Percentiles rank a stretch among this genome's conserved stretches.
Conservation (phyloP, 225 moss, liverwort and hornwort genomes). For the Pleurozium schreberi region DNA sequence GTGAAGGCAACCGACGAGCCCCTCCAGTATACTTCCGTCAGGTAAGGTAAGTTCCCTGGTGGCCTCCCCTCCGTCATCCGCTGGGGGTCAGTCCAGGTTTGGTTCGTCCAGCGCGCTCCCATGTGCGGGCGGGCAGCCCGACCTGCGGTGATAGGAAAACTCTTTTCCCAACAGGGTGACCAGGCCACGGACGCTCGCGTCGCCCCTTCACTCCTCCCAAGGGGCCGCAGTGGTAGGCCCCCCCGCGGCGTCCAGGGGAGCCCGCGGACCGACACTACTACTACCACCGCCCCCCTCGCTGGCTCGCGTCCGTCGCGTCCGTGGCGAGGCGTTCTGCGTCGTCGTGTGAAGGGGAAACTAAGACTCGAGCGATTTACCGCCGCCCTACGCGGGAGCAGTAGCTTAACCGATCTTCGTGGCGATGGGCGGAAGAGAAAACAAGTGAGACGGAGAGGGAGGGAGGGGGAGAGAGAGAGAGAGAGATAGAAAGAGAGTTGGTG, state of each 20-base stretch:
- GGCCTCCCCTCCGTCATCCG: background rate
- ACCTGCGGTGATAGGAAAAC: background rate
- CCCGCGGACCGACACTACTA: background rate
- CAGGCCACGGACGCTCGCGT: background rate
- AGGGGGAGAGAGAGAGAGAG: background rate
- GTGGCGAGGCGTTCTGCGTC: background rate
- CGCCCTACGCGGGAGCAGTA: conserved; percentile 15
- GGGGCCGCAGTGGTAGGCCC: background rate
- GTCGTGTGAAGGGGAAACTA: background rate
- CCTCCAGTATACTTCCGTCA: too few relatives aligned
- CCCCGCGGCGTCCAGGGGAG: background rate
- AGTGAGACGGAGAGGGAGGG: background rate
- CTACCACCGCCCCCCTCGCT: background rate
- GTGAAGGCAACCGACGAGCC: background rate
- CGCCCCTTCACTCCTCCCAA: background rate
- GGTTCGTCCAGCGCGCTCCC: background rate
- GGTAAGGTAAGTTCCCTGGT: background rate
- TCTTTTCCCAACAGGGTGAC: background rate
- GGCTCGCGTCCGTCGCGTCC: background rate
- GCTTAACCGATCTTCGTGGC: background rate
- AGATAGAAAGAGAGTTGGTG: background rate
- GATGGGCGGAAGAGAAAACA: background rate
- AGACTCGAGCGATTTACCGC: conserved; percentile 12
- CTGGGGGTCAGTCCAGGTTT: background rate
- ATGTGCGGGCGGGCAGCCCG: background rate